Evolutionary conservation across 495 filamentous ascomycete genomes (phyloP).

Genomic region (Thozetella sp.): DNA sequence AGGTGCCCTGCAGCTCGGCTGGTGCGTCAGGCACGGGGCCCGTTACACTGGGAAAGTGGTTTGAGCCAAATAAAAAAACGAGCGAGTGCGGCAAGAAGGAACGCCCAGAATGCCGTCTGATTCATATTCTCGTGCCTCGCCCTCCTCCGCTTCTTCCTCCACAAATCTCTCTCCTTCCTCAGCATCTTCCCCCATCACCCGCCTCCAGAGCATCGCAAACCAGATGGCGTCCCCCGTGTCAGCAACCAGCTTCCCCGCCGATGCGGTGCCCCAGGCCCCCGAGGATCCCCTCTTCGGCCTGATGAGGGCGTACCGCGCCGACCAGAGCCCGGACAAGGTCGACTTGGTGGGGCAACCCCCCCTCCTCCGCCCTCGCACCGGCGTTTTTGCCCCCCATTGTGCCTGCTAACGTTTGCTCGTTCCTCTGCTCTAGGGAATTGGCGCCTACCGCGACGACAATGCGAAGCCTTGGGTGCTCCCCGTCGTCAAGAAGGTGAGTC

Average conservation of each 20-base stretch:
- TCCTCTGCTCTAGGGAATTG: conserved; percentile 65
- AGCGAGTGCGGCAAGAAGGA: neutral
- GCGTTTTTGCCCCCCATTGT: neutral
- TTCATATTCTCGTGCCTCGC: conserved; percentile 15
- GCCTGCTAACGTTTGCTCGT: conserved; percentile 3
- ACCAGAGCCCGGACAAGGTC: conserved; percentile 84
- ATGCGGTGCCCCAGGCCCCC: conserved; percentile 84
- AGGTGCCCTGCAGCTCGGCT: neutral
- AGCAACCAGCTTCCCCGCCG: conserved; percentile 73
- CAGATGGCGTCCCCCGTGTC: conserved; percentile 35
- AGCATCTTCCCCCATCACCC: conserved; percentile 24
- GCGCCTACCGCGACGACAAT: conserved; percentile 92
- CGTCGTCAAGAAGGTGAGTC: conserved; percentile 87
- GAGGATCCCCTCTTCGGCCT: conserved; percentile 96
- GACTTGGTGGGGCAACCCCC: conserved; percentile 59
- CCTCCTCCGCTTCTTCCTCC: conserved; percentile 11
- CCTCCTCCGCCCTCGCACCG: neutral
- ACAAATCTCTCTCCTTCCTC: conserved; percentile 17
- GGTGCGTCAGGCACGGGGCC: neutral
- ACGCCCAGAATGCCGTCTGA: conserved; percentile 24
- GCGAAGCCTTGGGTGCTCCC: conserved; percentile 98
- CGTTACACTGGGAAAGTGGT: neutral
- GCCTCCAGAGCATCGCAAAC: conserved; percentile 46
- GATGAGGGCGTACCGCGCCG: conserved; percentile 84
- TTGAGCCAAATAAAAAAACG: conserved; percentile 2